Conservation (phyloP, 345 rosid species). For the Crucihimalaya himalaica region DNA sequence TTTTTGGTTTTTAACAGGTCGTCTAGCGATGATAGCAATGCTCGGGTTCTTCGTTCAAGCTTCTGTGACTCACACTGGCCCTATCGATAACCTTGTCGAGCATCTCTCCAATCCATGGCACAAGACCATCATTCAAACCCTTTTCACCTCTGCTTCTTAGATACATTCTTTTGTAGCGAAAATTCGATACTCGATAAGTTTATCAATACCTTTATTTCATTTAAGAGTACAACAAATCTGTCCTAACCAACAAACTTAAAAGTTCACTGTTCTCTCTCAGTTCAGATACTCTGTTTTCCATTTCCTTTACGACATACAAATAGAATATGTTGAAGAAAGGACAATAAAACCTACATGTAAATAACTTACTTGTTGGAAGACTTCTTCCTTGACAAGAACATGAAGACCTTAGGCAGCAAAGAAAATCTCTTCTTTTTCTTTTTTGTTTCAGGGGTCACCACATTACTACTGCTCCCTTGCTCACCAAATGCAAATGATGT, state of each 20-base stretch:
- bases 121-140: slow-evolving; percentile 78
- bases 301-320: not conserved
- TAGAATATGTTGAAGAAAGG: not conserved
- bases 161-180: slow-evolving; percentile 11
- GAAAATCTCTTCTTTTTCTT: slow-evolving; percentile 64
- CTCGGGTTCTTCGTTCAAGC: slow-evolving; percentile 93
- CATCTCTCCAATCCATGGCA: slow-evolving; percentile 96
- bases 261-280: not conserved
- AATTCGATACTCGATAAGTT: not conserved
- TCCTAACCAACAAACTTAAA: slow-evolving; percentile 19
- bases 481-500: slow-evolving; percentile 31
- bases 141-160: slow-evolving; percentile 45
- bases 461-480: slow-evolving; percentile 42
- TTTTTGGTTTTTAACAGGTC: slow-evolving; percentile 48
- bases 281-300: not conserved
- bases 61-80: slow-evolving; percentile 79
- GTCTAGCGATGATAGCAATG: slow-evolving; percentile 93
- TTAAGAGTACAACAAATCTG: slow-evolving; percentile 32
- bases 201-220: slow-evolving; percentile 26
- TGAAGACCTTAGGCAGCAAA: slow-evolving; percentile 67
- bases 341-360: slow-evolving; percentile 15
- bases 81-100: slow-evolving; percentile 83
- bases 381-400: slow-evolving; percentile 68
- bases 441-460: slow-evolving; percentile 47
- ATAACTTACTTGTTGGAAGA: slow-evolving; percentile 47